These are phyloP conservation scores for Diaporthe ampelina DNA, from an alignment of 2,329 filamentous ascomycete genomes.

Conservation along the genomic window DNA sequence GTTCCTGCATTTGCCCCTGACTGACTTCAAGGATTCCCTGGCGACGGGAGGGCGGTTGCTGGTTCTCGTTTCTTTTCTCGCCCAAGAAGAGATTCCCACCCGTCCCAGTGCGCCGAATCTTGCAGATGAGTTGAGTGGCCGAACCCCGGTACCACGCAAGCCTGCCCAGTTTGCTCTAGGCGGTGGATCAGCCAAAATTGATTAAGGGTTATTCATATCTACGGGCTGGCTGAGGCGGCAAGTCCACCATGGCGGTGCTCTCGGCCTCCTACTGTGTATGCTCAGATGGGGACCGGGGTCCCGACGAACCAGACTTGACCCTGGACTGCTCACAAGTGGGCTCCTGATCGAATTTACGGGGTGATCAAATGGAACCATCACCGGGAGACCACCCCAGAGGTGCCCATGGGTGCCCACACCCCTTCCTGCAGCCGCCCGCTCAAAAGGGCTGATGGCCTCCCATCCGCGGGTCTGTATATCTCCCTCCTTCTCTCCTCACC, in stretches of 20 bases:
- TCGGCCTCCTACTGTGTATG: slow-evolving; percentile 33
- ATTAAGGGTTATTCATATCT: slow-evolving; percentile 40
- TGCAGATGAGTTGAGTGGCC: slow-evolving; percentile 34
- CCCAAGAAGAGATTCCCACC: slow-evolving; percentile 30
- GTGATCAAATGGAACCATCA: slow-evolving; percentile 39
- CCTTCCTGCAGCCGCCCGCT: slow-evolving; percentile 38
- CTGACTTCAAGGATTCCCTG: slow-evolving; percentile 30
- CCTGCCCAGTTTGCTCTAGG: slow-evolving; percentile 31
- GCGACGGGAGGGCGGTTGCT: slow-evolving; percentile 31
- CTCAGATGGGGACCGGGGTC: slow-evolving; percentile 24
- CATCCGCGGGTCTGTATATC: slow-evolving; percentile 37
- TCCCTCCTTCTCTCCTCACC: slow-evolving; percentile 40
- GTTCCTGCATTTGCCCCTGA: slow-evolving; percentile 43
- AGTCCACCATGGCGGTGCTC: slow-evolving; percentile 36
- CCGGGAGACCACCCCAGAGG: slow-evolving; percentile 23
- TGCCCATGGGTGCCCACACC: slow-evolving; percentile 16
- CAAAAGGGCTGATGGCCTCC: slow-evolving; percentile 41
- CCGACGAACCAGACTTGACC: slow-evolving; percentile 34
- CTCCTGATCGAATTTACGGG: slow-evolving; percentile 41
- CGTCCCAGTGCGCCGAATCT: slow-evolving; percentile 31
- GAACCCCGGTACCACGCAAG: slow-evolving; percentile 25
- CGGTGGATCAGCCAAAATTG: slow-evolving; percentile 33
- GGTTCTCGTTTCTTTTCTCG: slow-evolving; percentile 32
- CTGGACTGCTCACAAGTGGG: slow-evolving; percentile 37
- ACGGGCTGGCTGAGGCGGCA: slow-evolving; percentile 38